Conservation (phyloP, 1,284 basidiomycete species). For the Naganishia liquefaciens region DNA sequence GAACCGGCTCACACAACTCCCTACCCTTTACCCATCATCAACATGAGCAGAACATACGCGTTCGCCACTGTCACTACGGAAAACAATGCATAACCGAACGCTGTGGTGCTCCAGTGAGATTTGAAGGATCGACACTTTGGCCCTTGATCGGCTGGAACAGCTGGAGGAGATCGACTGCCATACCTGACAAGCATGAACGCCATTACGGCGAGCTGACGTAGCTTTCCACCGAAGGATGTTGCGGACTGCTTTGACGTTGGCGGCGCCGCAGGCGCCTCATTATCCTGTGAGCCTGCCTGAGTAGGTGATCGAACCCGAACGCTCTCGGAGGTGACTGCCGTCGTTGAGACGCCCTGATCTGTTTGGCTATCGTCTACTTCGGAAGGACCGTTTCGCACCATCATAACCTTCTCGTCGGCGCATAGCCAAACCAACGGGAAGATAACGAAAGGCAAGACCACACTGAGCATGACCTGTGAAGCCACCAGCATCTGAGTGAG, state of each 20-base stretch:
- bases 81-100: constrained; percentile 65
- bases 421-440: constrained; percentile 78
- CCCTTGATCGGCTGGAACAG: constrained; percentile 32
- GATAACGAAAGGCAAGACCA: constrained; percentile 84
- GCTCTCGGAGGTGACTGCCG: not conserved
- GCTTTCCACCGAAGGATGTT: not conserved
- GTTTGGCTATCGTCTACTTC: not conserved
- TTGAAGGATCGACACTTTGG: constrained; percentile 55
- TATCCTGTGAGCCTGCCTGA: too few relatives aligned
- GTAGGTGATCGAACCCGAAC: too few relatives aligned
- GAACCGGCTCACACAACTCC: too few relatives aligned
- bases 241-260: not conserved
- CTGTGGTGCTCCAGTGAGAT: constrained; percentile 61
- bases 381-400: constrained; percentile 50
- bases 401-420: constrained; percentile 69
- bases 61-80: constrained; percentile 68
- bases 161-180: constrained; percentile 33
- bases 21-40: constrained; percentile 43
- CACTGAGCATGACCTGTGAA: constrained; percentile 82
- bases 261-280: too few relatives aligned
- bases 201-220: constrained; percentile 27
- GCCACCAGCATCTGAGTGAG: constrained; percentile 79
- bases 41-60: constrained; percentile 51
- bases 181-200: constrained; percentile 4
- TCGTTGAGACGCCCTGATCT: not conserved